Base-by-base conservation (phyloP, 2,329 filamentous ascomycete genomes). In the Onygenales sp. region DNA sequence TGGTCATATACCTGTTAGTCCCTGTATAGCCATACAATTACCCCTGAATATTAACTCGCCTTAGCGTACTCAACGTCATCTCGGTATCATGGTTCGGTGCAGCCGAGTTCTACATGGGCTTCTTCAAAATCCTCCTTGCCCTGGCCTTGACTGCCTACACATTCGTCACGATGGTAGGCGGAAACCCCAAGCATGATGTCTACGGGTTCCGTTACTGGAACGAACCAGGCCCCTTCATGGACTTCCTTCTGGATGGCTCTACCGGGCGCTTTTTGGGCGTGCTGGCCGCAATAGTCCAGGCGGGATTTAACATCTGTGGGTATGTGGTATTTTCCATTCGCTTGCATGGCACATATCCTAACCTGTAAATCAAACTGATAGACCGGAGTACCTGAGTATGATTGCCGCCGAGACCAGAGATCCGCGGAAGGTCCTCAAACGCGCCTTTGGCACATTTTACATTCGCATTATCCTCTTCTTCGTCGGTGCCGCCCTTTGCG, bases 121-220 rank as follows among this genome's bases (percentile, higher is more conserved):
- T 67, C 54, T 68, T 69, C 58, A 74, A 74, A 54, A 61, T 74
- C 0, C 43, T 67, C 13, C 56, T 67, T 17, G 63, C 88, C 3
- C 73, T 88, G 48, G 85, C 87, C 54, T 68, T 88, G 39, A 82
- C 79, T 1, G 74, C 89, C 34, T 77, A 62, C 49, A 90, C 87
- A 2, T 87, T 93, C 60, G 75, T 93, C 56, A 83, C 84, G 54
- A 90, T 91, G 83, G 73, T 92, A 0, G 88, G 87, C 6, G 88
- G 85, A 1, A 91, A 91, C 61, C 87, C 88, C 0, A 65, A 80
- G 1, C 74, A 80, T 50, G 84, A 88, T 59, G 73, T 77, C 0
- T 86, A 87, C 57, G 86, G 86, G 0, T 89, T 90, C 63, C 77
- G 82, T 13, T 79, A 83, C 61, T 85, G 82, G 72, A 66, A 61